phyloP scores from a whole-genome alignment of 139 green algal genomes.

The Haematococcus sp. region DNA sequence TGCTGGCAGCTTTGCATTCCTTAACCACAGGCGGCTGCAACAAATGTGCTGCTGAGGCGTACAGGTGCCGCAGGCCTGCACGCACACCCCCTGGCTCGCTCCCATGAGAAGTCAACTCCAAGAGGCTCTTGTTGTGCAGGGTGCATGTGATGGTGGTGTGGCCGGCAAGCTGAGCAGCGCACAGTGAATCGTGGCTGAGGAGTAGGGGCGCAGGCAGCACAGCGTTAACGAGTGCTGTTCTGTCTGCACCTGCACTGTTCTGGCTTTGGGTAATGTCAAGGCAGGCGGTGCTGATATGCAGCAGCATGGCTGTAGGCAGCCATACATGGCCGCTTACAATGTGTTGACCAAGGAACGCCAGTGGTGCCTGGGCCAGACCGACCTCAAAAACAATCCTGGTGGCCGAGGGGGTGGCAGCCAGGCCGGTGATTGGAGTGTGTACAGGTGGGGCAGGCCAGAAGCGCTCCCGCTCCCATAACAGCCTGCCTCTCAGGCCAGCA shows the following conservation, averaged over 20 bases:
- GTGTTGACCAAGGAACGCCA: conserved; percentile 4
- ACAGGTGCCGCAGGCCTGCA: too few species aligned
- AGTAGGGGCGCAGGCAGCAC: neutral
- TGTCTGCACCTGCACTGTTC: too few species aligned
- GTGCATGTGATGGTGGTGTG: neutral
- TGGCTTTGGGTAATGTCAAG: too few species aligned
- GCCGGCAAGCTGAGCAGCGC: too few species aligned
- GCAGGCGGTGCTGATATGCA: conserved; percentile 15
- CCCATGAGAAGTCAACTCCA: neutral
- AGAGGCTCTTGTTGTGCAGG: neutral
- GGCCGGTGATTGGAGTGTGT: neutral
- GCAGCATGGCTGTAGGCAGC: conserved; percentile 26
- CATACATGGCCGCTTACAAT: neutral
- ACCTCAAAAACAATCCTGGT: conserved; percentile 10
- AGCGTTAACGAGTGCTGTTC: neutral
- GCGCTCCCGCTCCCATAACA: too few species aligned
- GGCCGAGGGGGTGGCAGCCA: conserved; percentile 20
- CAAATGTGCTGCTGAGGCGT: too few species aligned
- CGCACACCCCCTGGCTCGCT: too few species aligned
- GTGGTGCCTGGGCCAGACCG: conserved; percentile 2
- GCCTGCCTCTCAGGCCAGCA: too few species aligned
- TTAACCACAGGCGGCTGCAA: too few species aligned
- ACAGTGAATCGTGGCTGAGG: too few species aligned
- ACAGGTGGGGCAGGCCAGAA: neutral
- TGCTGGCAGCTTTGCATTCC: too few species aligned